Percentiles rank a stretch among this genome's conserved stretches.
These are phyloP conservation scores for Pedinophyceae sp. DNA, from an alignment of 139 green algal species.

Conservation along the genomic window DNA sequence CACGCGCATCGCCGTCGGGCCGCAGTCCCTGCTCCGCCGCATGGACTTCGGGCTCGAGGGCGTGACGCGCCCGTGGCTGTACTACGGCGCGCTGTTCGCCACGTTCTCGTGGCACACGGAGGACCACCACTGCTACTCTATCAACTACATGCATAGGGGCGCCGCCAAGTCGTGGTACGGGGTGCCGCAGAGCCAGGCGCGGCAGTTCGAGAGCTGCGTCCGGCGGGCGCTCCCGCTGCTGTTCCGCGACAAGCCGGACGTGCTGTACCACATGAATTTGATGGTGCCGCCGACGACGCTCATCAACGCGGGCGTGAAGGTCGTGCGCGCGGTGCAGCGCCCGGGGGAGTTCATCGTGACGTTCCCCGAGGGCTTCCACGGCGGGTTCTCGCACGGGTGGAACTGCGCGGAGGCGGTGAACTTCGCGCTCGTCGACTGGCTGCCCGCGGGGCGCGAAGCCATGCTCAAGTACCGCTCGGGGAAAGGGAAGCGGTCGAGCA, in stretches of 20 bases:
- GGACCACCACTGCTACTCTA: constrained; percentile 18
- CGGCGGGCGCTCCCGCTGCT: background rate
- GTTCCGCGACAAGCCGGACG: constrained; percentile 8
- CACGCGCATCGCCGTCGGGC: constrained; percentile 9
- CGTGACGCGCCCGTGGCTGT: constrained; percentile 11
- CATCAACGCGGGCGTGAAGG: background rate
- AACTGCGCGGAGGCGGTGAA: constrained; percentile 79
- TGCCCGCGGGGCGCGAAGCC: constrained; percentile 47
- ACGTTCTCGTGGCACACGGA: constrained; percentile 28
- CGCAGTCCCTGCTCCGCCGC: constrained; percentile 5
- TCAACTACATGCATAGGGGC: constrained; percentile 27
- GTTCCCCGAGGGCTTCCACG: constrained; percentile 63
- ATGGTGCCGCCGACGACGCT: constrained; percentile 6
- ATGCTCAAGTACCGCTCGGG: constrained; percentile 11
- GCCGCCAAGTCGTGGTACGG: constrained; percentile 27
- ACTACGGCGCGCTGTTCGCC: constrained; percentile 9
- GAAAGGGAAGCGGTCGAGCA: background rate
- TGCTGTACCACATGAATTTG: constrained; percentile 9
- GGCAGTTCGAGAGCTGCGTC: constrained; percentile 12
- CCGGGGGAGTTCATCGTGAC: constrained; percentile 67
- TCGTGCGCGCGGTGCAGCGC: background rate
- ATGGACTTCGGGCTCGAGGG: constrained; percentile 4
- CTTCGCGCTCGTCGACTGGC: constrained; percentile 77
- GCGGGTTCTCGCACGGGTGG: constrained; percentile 54
- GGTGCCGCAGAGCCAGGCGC: constrained; percentile 2